These are phyloP conservation scores for Orbilia javanica DNA, from an alignment of 2,329 filamentous ascomycete species.

Conservation along the genomic window DNA sequence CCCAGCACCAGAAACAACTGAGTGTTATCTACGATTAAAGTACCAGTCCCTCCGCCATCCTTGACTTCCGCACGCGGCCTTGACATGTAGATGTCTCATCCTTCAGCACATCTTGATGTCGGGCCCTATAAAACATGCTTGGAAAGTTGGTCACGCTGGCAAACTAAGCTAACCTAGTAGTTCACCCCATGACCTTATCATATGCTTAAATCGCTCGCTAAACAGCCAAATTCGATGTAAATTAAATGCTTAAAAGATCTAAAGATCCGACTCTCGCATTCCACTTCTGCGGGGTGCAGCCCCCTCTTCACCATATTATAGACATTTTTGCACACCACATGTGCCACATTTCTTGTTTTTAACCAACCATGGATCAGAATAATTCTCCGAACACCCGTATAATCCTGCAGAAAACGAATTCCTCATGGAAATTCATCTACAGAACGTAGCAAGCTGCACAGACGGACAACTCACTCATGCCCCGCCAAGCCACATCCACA, in stretches of 20 bases:
- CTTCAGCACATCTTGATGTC: constrained; percentile 4
- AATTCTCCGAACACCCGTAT: neutral
- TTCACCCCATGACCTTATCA: constrained; percentile 51
- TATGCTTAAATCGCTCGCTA: constrained; percentile 37
- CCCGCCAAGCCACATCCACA: constrained; percentile 51
- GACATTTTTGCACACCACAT: neutral
- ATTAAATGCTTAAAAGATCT: constrained; percentile 10
- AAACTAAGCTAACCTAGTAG: constrained; percentile 31
- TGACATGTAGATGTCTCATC: constrained; percentile 2
- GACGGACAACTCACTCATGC: constrained; percentile 43
- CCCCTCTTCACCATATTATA: neutral
- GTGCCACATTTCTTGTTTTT: neutral
- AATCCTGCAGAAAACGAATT: neutral
- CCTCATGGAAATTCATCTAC: neutral
- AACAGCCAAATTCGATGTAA: constrained; percentile 19
- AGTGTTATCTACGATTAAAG: constrained; percentile 8
- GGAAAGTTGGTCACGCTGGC: constrained; percentile 15
- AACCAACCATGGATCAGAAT: constrained; percentile 6
- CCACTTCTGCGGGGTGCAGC: neutral
- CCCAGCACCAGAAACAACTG: constrained; percentile 1
- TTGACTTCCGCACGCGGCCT: neutral
- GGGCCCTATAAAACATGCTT: neutral
- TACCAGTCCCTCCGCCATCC: neutral
- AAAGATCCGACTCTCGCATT: constrained; percentile 4
- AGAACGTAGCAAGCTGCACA: constrained; percentile 21